phyloP scores from a whole-genome alignment of 139 green algal genomes.

The Chlorella vulgaris region DNA sequence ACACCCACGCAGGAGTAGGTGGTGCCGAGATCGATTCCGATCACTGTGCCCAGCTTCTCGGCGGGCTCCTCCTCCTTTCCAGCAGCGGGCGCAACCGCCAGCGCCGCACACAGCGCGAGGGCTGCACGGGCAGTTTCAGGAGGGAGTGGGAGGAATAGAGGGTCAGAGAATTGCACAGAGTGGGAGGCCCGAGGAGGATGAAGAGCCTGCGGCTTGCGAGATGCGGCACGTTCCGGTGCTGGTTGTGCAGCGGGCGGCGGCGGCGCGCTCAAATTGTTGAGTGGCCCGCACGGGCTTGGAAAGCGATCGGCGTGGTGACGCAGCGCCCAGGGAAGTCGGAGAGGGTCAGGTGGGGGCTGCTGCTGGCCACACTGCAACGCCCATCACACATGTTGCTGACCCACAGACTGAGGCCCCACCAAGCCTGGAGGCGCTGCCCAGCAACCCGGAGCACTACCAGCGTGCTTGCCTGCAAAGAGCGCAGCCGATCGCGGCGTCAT shows the following conservation, averaged over 20 bases:
- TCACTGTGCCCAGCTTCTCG: slow-evolving; percentile 77
- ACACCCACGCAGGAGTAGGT: slow-evolving; percentile 99
- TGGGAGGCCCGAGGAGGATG: no score
- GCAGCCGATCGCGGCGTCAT: not conserved
- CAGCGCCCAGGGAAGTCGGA: no score
- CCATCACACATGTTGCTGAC: not conserved
- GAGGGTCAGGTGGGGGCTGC: no score
- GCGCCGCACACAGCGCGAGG: slow-evolving; percentile 14
- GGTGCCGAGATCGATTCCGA: slow-evolving; percentile 99
- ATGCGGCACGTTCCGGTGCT: no score
- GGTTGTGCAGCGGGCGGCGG: no score
- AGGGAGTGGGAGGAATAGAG: not conserved
- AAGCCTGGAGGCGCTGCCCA: not conserved
- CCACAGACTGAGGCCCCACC: not conserved
- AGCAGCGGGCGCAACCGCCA: not conserved
- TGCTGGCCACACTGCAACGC: no score
- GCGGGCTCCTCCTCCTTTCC: slow-evolving; percentile 31
- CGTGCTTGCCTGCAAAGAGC: not conserved
- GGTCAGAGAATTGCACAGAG: no score
- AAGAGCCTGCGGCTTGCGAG: no score
- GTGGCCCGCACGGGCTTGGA: no score
- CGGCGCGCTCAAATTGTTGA: no score
- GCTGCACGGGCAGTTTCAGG: slow-evolving; percentile 6
- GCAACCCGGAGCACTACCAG: no score
- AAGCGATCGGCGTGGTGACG: no score